These are phyloP conservation scores for Mucor velutinosus DNA, from an alignment of 371 early-diverging fungal genomes.

Conservation along the genomic window DNA sequence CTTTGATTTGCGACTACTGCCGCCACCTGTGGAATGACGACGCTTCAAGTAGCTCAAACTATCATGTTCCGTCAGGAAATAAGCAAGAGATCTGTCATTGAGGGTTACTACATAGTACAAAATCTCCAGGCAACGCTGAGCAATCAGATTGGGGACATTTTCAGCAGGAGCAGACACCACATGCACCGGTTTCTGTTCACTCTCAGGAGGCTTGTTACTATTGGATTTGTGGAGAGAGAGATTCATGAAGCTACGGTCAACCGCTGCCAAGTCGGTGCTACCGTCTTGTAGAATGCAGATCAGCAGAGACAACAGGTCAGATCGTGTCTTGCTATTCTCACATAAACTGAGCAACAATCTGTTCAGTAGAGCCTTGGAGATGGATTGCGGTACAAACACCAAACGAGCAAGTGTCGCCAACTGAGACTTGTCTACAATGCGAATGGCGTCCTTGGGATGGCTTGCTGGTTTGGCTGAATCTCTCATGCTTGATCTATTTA, in stretches of 20 bases:
- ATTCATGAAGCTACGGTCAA: constrained; percentile 69
- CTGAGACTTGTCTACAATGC: constrained; percentile 80
- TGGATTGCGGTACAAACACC: constrained; percentile 80
- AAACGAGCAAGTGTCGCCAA: constrained; percentile 85
- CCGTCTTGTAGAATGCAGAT: constrained; percentile 86
- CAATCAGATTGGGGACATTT: constrained; percentile 78
- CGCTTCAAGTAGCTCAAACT: constrained; percentile 23
- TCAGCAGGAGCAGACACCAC: constrained; percentile 19
- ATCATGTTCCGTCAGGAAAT: constrained; percentile 79
- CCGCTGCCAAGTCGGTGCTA: constrained; percentile 74
- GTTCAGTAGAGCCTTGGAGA: constrained; percentile 72
- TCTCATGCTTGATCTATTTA: background rate
- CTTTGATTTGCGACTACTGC: constrained; percentile 24
- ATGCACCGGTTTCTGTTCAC: background rate
- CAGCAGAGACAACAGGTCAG: constrained; percentile 82
- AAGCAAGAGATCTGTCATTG: constrained; percentile 66
- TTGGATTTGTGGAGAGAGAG: background rate
- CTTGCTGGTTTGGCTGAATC: background rate
- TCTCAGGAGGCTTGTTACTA: background rate
- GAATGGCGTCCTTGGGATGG: constrained; percentile 65
- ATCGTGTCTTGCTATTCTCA: constrained; percentile 86
- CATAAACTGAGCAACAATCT: constrained; percentile 83
- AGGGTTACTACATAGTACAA: constrained; percentile 72
- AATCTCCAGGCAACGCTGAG: constrained; percentile 86
- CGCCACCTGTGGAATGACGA: background rate